Evolutionary conservation across 1,139 yeast species (phyloP), one percentile per base, ranked within the genome.

Genomic region (Magnusiomyces ingens): DNA sequence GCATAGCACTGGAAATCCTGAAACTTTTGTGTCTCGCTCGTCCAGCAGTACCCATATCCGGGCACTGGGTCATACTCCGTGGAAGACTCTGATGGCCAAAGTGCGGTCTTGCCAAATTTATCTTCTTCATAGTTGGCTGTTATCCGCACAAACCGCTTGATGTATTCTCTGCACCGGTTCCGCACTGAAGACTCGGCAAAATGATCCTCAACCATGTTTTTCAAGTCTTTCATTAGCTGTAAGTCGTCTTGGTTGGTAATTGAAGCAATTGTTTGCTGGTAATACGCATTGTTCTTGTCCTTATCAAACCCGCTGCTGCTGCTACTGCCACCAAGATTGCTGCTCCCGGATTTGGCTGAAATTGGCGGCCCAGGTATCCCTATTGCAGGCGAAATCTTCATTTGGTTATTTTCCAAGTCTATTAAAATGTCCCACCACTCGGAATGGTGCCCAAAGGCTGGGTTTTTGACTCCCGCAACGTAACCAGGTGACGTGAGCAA

Each of bases 381-480:
- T 26, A 65, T 61, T 2, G 62, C 64, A 3, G 63, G 60, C 1
- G 68, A 64, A 59, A 71, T 60, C 71, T 71, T 68, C 76, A 81
- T 64, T 69, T 77, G 51, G 67, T 63, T 59, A 26, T 67, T 60
- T 59, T 82, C 85, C 57, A 81, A 67, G 62, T 82, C 85, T 57
- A 80, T 78, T 51, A 82, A 65, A 19, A 82, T 66, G 62, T 82
- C 87, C 84, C 85, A 82, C 73, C 75, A 71, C 12, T 71, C 72
- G 44, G 81, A 81, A 60, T 80, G 82, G 51, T 64, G 65, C 58
- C 79, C 80, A 69, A 82, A 82, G 53, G 84, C 81, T 12, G 85
- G 85, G 65, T 82, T 82, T 59, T 82, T 81, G 49, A 84, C 83
- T 11, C 87, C 87, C 3, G 86, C 87, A 62, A 82, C 71, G 64